Evolutionary conservation across 371 early-diverging fungal genomes (phyloP).

Genomic region (Rhizopus microsporus): DNA sequence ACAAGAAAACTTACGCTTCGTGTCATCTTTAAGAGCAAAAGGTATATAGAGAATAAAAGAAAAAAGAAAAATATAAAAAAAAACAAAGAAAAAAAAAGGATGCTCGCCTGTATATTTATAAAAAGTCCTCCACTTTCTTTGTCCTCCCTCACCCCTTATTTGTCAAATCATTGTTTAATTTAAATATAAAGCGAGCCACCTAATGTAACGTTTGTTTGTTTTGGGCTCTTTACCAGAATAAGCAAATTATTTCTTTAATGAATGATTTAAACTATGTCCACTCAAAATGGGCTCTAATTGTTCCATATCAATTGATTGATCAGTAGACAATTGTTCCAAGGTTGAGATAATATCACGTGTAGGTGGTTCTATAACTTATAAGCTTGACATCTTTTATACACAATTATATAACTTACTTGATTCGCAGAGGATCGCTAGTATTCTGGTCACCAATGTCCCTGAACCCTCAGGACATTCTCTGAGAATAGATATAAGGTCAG

Average conservation of each 20-base stretch:
- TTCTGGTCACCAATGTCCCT: conserved; percentile 70
- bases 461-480: conserved; percentile 73
- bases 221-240: neutral
- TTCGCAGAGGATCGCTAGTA: conserved; percentile 74
- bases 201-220: neutral
- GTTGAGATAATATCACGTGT: conserved; percentile 27
- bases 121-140: neutral
- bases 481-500: conserved; percentile 63
- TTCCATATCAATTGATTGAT: conserved; percentile 23
- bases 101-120: too few relatives aligned
- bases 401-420: conserved; percentile 45
- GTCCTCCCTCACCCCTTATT: neutral
- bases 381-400: neutral
- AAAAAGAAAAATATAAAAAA: neutral
- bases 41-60: too few relatives aligned
- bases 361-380: conserved; percentile 20
- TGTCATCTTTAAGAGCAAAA: too few relatives aligned
- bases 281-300: conserved; percentile 19
- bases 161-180: conserved; percentile 17
- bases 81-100: neutral
- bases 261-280: conserved; percentile 18
- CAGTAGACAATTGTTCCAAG: conserved; percentile 15
- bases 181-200: neutral
- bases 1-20: too few relatives aligned
- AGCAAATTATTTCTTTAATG: conserved; percentile 1